Base-by-base conservation (phyloP, 78 protist genomes). In the Mantamonas sphyraenae region DNA sequence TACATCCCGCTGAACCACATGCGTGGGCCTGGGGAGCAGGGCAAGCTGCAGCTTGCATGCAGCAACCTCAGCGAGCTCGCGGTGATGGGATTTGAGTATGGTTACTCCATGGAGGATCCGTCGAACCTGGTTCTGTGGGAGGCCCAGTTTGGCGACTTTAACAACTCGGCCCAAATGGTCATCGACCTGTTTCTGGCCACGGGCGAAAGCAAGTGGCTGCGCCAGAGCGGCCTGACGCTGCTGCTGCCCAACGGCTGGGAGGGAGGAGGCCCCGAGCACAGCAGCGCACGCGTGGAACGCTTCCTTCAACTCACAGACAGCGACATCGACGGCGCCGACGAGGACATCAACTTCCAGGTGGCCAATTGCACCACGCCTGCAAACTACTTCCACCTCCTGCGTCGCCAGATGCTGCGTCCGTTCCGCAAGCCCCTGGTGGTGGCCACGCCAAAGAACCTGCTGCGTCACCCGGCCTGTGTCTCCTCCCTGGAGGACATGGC, bases 241-340 rank as follows among this genome's bases (percentile, higher is more conserved):
- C 61, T 82, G 22, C 68, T 93, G 31, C 97, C 97, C 35, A 95
- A 93, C 64, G 97, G 97, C 51, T 92, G 58, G 26, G 90, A 82
- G 45, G 94, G 94, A 35, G 80, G 80, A 3, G 97, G 97, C 63
- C 97, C 97, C n/a, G 97, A 93, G 71, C 97, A 93, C 79, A 74
- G 86, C n/a, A 59, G 76, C 19, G 78, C 86, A 53, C 69, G 95
- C 26, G 56, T 87, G 9, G 97, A 91, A 84, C 81, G 97, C 59
- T 93, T 84, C 87, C 77, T 93, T 22, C 92, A 88, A 73, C 53
- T 74, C 31, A 37, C 64, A 8, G 87, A 82, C 38, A 77, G 70
- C 47, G 77, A 77, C 40, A 74, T 63, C 0, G 51, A 28, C 1
- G 28, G 51, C n/a, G 45, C 22, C 7, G 50, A 42, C 17, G n/a